These are phyloP conservation scores for Aspergillus fijiensis DNA, from an alignment of 2,329 filamentous ascomycete species.

Conservation along the genomic window DNA sequence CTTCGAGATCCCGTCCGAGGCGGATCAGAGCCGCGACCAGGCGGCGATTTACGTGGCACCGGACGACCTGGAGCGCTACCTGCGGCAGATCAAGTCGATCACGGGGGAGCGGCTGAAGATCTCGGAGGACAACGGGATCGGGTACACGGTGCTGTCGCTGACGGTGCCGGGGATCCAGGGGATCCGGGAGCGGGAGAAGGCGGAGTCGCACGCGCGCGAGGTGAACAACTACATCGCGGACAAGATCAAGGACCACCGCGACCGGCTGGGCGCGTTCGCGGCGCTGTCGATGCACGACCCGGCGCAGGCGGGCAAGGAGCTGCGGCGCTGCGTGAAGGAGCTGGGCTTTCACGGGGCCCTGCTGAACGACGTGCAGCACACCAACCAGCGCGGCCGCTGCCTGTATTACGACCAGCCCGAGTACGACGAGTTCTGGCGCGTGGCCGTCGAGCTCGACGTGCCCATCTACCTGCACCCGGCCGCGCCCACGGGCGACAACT, in stretches of 20 bases:
- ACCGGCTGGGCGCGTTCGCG: slow-evolving; percentile 20
- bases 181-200: slow-evolving; percentile 39
- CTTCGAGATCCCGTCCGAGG: slow-evolving; percentile 55
- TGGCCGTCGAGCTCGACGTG: slow-evolving; percentile 56
- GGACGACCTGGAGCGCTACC: slow-evolving; percentile 55
- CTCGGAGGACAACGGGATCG: slow-evolving; percentile 42
- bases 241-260: slow-evolving; percentile 32
- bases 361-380: slow-evolving; percentile 59
- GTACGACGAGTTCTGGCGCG: slow-evolving; percentile 58
- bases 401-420: slow-evolving; percentile 56
- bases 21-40: slow-evolving; percentile 57
- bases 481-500: slow-evolving; percentile 52
- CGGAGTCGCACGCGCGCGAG: slow-evolving; percentile 37
- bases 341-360: slow-evolving; percentile 60
- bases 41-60: slow-evolving; percentile 52
- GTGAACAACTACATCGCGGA: slow-evolving; percentile 44
- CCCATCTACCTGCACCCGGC: slow-evolving; percentile 62
- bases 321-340: slow-evolving; percentile 49
- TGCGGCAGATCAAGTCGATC: slow-evolving; percentile 52
- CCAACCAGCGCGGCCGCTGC: slow-evolving; percentile 46
- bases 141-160: slow-evolving; percentile 45
- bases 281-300: slow-evolving; percentile 34
- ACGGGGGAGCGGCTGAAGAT: slow-evolving; percentile 37
- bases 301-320: slow-evolving; percentile 29
- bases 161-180: slow-evolving; percentile 47